Percentiles rank a stretch among this genome's conserved stretches.
These are phyloP conservation scores for Ogataea kodamae DNA, from an alignment of 805 yeast genomes.

Conservation along the genomic window DNA sequence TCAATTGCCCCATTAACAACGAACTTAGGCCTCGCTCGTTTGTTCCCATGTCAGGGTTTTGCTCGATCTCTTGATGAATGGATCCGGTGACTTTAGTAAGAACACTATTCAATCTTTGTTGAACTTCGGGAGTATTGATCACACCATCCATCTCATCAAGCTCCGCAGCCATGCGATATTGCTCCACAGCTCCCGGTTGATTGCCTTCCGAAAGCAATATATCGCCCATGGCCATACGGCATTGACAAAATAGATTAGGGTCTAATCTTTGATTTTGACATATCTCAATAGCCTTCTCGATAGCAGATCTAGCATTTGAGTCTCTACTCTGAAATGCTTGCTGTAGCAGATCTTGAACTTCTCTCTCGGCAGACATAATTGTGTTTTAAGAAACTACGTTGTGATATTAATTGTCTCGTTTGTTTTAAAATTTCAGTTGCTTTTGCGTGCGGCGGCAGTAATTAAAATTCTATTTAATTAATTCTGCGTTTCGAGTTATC, in stretches of 20 bases:
- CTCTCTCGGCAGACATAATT: conserved; percentile 19
- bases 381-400: too few relatives aligned
- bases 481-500: not conserved
- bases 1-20: conserved; percentile 26
- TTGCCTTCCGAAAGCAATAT: conserved; percentile 24
- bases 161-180: conserved; percentile 30
- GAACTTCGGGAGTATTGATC: conserved; percentile 31
- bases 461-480: conserved; percentile 1
- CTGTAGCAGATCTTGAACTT: conserved; percentile 22
- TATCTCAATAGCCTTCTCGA: conserved; percentile 20
- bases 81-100: conserved; percentile 22
- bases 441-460: conserved; percentile 6
- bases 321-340: conserved; percentile 15
- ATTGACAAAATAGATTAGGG: conserved; percentile 27
- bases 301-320: conserved; percentile 17
- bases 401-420: not conserved
- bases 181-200: conserved; percentile 25
- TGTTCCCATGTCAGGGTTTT: conserved; percentile 19
- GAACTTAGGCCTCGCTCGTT: conserved; percentile 32
- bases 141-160: conserved; percentile 33
- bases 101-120: conserved; percentile 25
- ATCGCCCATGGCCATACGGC: conserved; percentile 29
- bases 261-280: conserved; percentile 24
- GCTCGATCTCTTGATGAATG: conserved; percentile 23
- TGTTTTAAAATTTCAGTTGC: conserved; percentile 7